Percentiles rank a stretch among this genome's conserved stretches.
Conservation (phyloP, 768 basidiomycete species). For the Phylloporus rhodoxanthus region DNA sequence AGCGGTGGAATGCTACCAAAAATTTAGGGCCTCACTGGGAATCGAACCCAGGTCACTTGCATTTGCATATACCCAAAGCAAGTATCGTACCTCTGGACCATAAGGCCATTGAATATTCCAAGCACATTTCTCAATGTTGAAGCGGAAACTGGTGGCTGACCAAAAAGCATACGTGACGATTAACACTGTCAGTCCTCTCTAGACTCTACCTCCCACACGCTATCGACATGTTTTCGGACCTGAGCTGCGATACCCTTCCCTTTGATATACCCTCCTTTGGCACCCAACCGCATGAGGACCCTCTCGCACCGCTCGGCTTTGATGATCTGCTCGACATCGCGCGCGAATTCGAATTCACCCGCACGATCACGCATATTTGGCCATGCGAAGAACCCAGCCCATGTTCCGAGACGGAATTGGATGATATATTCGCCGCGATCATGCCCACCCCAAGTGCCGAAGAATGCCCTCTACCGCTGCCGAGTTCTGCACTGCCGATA, state of each 20-base stretch:
- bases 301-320: slow-evolving; percentile 14
- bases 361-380: slow-evolving; percentile 18
- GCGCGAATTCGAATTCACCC: slow-evolving; percentile 25
- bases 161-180: not conserved
- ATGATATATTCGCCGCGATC: slow-evolving; percentile 17
- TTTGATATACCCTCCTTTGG: slow-evolving; percentile 3
- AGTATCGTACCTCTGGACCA: slow-evolving; percentile 37
- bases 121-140: too few species aligned
- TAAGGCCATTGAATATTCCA: slow-evolving; percentile 15
- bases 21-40: slow-evolving; percentile 34
- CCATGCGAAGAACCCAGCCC: slow-evolving; percentile 11
- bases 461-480: slow-evolving; percentile 2
- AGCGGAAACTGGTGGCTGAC: slow-evolving; percentile 16
- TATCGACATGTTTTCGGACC: slow-evolving; percentile 24
- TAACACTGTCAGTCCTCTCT: not conserved
- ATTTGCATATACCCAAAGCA: slow-evolving; percentile 31
- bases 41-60: slow-evolving; percentile 39
- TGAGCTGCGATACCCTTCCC: slow-evolving; percentile 2
- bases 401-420: slow-evolving; percentile 10
- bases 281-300: not conserved
- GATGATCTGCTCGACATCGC: slow-evolving; percentile 28
- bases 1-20: not conserved
- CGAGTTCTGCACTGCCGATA: not conserved
- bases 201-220: not conserved
- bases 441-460: not conserved